These are phyloP conservation scores for Cutaneotrichosporon daszewskae DNA, from an alignment of 1,284 basidiomycete genomes.

Conservation along the genomic window DNA sequence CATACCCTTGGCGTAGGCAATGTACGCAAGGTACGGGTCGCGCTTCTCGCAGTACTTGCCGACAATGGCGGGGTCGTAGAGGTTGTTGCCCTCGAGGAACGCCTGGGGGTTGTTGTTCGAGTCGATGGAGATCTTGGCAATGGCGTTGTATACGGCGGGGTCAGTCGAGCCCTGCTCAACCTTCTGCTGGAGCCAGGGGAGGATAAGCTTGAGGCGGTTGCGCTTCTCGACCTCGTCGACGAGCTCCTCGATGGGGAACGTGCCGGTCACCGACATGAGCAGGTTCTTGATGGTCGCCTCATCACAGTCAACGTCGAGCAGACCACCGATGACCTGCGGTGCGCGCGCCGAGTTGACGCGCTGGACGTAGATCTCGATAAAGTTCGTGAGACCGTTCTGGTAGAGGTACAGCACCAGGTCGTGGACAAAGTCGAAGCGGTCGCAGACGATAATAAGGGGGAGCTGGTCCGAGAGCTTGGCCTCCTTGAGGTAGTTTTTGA, in stretches of 20 bases:
- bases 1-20: slow-evolving; percentile 98
- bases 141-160: slow-evolving; percentile 87
- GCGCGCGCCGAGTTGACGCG: slow-evolving; percentile 95
- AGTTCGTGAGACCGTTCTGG: slow-evolving; percentile 93
- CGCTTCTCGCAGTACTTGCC: slow-evolving; percentile 99
- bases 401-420: slow-evolving; percentile 98
- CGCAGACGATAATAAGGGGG: slow-evolving; percentile 99
- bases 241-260: slow-evolving; percentile 96
- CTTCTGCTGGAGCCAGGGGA: slow-evolving; percentile 92
- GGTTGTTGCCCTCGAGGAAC: slow-evolving; percentile 97
- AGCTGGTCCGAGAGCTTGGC: slow-evolving; percentile 95
- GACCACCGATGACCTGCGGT: slow-evolving; percentile 95
- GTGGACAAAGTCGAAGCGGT: slow-evolving; percentile 99
- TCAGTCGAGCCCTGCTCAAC: slow-evolving; percentile 91
- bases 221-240: slow-evolving; percentile 95
- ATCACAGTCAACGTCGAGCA: slow-evolving; percentile 97
- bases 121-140: slow-evolving; percentile 98
- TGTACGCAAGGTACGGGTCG: slow-evolving; percentile 97
- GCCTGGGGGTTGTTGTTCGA: slow-evolving; percentile 96
- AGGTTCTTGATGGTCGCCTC: slow-evolving; percentile 93
- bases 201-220: slow-evolving; percentile 91
- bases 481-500: slow-evolving; percentile 99
- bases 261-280: slow-evolving; percentile 87
- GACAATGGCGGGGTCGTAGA: slow-evolving; percentile 89
- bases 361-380: slow-evolving; percentile 99